Evolutionary conservation across 2,329 filamentous ascomycete genomes (phyloP).

Genomic region (Xylaria sp.): DNA sequence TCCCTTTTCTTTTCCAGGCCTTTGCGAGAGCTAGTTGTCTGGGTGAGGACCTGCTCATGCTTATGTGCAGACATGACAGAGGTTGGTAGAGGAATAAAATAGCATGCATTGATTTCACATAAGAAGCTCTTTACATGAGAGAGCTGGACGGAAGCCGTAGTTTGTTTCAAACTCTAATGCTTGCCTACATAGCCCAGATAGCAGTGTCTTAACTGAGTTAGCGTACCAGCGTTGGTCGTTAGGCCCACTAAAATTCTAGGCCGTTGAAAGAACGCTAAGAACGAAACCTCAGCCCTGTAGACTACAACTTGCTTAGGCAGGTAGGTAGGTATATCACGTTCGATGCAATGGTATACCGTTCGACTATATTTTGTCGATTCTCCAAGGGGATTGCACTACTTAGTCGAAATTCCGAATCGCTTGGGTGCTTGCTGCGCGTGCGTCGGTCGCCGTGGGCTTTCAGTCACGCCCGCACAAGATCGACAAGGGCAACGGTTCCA

Average conservation of each 20-base stretch:
- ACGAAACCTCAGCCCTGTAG: not conserved
- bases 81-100: too few species aligned
- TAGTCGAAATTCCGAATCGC: not conserved
- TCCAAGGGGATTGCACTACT: not conserved
- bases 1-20: too few species aligned
- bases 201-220: not conserved
- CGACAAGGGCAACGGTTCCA: not conserved
- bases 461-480: not conserved
- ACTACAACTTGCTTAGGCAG: not conserved
- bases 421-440: not conserved
- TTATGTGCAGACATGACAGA: too few species aligned
- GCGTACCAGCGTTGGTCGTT: conserved; percentile 9
- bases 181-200: not conserved
- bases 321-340: not conserved
- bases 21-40: too few species aligned
- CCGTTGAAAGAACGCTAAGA: conserved; percentile 5
- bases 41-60: too few species aligned
- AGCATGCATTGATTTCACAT: too few species aligned
- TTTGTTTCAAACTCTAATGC: too few species aligned
- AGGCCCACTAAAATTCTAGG: conserved; percentile 29
- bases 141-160: too few species aligned
- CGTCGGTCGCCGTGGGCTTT: not conserved
- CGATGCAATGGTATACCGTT: not conserved
- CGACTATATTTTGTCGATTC: not conserved
- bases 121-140: too few species aligned